phyloP scores from a whole-genome alignment of 2,329 filamentous ascomycete species.

The Onygenales sp. region DNA sequence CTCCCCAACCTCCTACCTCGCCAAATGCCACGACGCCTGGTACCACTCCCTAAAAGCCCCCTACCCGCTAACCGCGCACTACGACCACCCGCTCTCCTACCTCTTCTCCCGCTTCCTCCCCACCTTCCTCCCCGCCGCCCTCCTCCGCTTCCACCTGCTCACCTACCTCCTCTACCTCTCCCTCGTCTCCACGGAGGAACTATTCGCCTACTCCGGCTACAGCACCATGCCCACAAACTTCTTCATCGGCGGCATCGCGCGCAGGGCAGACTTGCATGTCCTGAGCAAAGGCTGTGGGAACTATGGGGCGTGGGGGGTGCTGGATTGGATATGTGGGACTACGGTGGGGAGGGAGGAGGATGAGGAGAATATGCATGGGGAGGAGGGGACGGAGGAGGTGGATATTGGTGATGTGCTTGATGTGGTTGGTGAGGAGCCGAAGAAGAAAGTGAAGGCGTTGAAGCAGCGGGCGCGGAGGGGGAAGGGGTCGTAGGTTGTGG shows the following conservation, averaged over 20 bases:
- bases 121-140: constrained; percentile 45
- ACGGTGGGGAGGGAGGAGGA: constrained; percentile 29
- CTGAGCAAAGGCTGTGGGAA: constrained; percentile 36
- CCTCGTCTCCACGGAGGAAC: constrained; percentile 49
- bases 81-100: constrained; percentile 51
- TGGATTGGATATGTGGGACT: constrained; percentile 37
- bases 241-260: constrained; percentile 49
- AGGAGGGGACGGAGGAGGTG: constrained; percentile 21
- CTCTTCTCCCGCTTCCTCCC: constrained; percentile 47
- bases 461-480: constrained; percentile 3
- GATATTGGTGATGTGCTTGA: constrained; percentile 24
- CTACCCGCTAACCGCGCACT: constrained; percentile 49
- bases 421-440: constrained; percentile 22
- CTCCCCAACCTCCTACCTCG: constrained; percentile 44
- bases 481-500: background rate
- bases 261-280: constrained; percentile 47
- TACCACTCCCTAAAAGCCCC: constrained; percentile 46
- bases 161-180: constrained; percentile 48
- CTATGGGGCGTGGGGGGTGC: constrained; percentile 36
- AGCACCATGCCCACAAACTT: constrained; percentile 48
- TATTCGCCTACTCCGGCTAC: constrained; percentile 53
- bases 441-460: constrained; percentile 18
- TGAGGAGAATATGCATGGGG: constrained; percentile 30
- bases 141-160: constrained; percentile 52
- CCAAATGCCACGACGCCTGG: constrained; percentile 43